A percentile compares a stretch with the other conserved stretches of the same genome.
Evolutionary conservation across 805 yeast genomes (phyloP).

Genomic region (Metschnikowia lochheadii): DNA sequence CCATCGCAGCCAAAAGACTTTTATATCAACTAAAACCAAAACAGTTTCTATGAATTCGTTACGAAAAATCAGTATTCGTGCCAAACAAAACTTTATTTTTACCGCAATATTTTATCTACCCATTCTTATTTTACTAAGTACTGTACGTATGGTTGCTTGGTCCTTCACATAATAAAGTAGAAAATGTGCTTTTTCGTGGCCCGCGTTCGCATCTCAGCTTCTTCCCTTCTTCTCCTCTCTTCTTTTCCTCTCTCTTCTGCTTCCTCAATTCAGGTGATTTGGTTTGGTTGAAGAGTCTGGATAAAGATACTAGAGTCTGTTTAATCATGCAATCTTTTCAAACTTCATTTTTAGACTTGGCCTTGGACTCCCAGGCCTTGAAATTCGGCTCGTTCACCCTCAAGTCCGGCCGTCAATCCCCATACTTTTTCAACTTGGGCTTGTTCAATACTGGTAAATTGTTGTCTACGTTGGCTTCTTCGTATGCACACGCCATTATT

Average conservation of each 20-base stretch:
- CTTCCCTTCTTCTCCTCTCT: neutral
- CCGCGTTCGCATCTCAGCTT: neutral
- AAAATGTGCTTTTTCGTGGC: neutral
- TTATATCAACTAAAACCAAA: neutral
- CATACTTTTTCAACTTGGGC: conserved; percentile 84
- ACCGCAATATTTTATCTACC: too few relatives aligned
- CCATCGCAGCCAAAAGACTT: neutral
- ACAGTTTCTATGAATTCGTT: too few relatives aligned
- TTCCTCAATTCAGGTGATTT: conserved; percentile 11
- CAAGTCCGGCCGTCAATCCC: conserved; percentile 91
- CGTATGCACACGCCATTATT: conserved; percentile 86
- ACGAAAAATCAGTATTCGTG: too few relatives aligned
- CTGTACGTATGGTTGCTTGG: neutral
- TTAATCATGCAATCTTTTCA: conserved; percentile 46
- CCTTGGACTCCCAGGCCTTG: conserved; percentile 77
- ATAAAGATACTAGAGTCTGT: neutral
- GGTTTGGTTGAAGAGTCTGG: conserved; percentile 4
- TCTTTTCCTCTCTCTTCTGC: conserved; percentile 9
- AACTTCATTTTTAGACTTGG: conserved; percentile 70
- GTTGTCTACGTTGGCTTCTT: conserved; percentile 74
- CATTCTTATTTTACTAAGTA: neutral
- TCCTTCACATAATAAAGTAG: neutral
- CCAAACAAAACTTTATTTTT: too few relatives aligned
- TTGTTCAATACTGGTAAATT: conserved; percentile 76
- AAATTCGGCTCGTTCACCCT: conserved; percentile 86